A percentile compares a stretch with the other conserved stretches of the same genome.
Evolutionary conservation across 2,329 filamentous ascomycete species (phyloP).

Genomic region (Alternaria novae-zelandiae): DNA sequence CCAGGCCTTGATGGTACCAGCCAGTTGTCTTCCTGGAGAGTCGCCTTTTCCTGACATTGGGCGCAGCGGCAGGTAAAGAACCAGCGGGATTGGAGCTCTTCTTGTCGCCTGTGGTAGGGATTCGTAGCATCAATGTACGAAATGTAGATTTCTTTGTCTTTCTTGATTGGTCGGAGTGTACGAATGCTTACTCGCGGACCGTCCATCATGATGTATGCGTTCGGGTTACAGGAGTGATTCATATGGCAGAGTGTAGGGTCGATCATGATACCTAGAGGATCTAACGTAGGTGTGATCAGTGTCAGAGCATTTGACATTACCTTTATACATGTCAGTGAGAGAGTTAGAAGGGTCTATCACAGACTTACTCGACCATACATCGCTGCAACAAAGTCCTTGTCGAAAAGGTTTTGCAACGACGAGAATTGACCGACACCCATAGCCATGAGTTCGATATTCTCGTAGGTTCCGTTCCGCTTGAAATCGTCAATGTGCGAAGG

Average conservation of each 20-base stretch:
- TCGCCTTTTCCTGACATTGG: constrained; percentile 54
- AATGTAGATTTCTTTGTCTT: constrained; percentile 65
- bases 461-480: constrained; percentile 46
- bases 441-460: constrained; percentile 60
- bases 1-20: constrained; percentile 32
- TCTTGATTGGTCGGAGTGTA: constrained; percentile 59
- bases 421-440: constrained; percentile 63
- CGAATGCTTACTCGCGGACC: constrained; percentile 58
- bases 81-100: constrained; percentile 61
- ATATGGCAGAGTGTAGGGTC: constrained; percentile 61
- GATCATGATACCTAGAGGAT: constrained; percentile 65
- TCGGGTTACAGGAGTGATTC: constrained; percentile 69
- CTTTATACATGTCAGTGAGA: constrained; percentile 30
- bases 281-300: constrained; percentile 61
- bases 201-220: constrained; percentile 65
- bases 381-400: constrained; percentile 51
- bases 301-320: constrained; percentile 65
- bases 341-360: not conserved
- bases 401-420: constrained; percentile 47
- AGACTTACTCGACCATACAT: constrained; percentile 55
- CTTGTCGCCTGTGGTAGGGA: constrained; percentile 58
- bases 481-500: constrained; percentile 60
- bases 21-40: constrained; percentile 52
- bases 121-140: constrained; percentile 67
- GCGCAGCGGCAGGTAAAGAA: constrained; percentile 65